Conservation (phyloP, 257 asterid species). For the Solanum pinnatisectum region DNA sequence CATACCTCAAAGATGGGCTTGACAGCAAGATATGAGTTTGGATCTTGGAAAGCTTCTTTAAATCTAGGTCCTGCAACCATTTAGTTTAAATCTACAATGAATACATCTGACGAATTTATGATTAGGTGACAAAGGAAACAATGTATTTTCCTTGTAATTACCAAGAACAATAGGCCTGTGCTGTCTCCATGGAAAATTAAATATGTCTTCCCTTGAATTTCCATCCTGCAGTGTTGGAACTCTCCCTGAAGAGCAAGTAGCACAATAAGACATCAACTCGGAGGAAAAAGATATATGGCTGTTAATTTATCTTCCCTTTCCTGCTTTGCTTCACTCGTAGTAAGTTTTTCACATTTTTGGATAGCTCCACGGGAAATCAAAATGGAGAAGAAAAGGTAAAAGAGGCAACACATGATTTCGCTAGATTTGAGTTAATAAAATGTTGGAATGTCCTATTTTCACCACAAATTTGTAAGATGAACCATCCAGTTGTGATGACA, state of each 20-base stretch:
- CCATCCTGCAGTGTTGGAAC: conserved; percentile 95
- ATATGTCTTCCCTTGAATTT: conserved; percentile 68
- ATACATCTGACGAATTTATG: background rate
- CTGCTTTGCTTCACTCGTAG: background rate
- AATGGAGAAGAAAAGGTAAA: background rate
- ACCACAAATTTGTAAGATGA: background rate
- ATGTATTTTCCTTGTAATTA: conserved; percentile 11
- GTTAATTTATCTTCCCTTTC: background rate
- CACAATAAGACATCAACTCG: conserved; percentile 5
- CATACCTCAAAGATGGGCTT: conserved; percentile 91
- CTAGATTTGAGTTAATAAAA: background rate
- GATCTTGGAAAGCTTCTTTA: conserved; percentile 94
- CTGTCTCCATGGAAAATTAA: conserved; percentile 68
- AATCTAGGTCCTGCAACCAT: conserved; percentile 75
- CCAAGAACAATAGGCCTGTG: conserved; percentile 92
- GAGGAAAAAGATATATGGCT: background rate
- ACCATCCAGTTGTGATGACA: background rate
- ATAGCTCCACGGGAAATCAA: background rate
- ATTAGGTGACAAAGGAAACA: background rate
- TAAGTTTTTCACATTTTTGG: background rate
- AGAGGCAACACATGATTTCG: background rate
- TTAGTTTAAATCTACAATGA: background rate
- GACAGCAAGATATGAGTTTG: conserved; percentile 65
- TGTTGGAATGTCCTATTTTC: background rate
- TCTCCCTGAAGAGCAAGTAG: conserved; percentile 49